Percentiles rank a stretch among this genome's conserved stretches.
phyloP scores from a whole-genome alignment of 2,329 filamentous ascomycete genomes.

The Pestalotiopsis sp. region DNA sequence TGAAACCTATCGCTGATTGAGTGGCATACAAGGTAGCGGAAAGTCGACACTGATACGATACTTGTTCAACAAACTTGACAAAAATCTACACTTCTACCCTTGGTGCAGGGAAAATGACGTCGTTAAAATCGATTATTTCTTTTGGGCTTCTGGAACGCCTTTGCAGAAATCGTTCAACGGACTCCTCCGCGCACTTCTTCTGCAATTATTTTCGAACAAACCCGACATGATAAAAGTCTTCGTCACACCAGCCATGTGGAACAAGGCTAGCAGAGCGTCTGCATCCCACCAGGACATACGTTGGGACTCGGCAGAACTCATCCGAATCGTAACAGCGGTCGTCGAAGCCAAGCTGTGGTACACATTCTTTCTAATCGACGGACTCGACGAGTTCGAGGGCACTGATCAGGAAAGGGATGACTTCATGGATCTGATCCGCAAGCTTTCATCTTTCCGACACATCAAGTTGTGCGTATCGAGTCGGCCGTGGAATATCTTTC shows the following conservation, averaged over 20 bases:
- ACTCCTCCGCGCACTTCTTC: background rate
- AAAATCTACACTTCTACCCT: background rate
- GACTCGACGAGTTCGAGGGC: background rate
- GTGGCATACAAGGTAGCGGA: background rate
- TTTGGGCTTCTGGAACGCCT: background rate
- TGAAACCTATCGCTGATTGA: background rate
- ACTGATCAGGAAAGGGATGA: background rate
- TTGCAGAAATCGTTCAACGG: background rate
- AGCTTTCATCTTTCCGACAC: background rate
- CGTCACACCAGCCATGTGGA: background rate
- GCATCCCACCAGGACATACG: background rate
- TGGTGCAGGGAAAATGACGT: background rate
- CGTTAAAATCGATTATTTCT: background rate
- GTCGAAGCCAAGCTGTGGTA: background rate
- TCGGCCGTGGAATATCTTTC: background rate
- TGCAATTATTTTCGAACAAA: background rate
- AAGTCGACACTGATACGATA: background rate
- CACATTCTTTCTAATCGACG: background rate
- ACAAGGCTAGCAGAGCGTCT: background rate
- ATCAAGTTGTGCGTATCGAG: background rate
- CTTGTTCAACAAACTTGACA: background rate
- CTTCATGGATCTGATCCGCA: background rate
- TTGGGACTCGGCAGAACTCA: background rate
- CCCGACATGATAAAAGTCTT: background rate
- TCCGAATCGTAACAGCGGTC: background rate